phyloP scores from a whole-genome alignment of 176 grass and related monocot species.

The Hyparrhenia diplandra region DNA sequence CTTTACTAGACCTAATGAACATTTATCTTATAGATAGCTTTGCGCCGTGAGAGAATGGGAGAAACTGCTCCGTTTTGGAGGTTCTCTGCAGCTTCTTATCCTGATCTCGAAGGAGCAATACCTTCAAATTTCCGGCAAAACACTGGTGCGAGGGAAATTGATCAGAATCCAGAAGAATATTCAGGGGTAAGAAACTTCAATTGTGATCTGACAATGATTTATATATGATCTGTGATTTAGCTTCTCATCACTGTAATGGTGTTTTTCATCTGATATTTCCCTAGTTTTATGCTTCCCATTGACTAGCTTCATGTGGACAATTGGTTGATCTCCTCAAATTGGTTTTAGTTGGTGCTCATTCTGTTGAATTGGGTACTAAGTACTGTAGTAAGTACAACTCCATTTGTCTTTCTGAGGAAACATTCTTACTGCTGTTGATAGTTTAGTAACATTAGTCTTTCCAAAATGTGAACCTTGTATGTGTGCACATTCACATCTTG shows the following conservation, averaged over 20 bases:
- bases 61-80: constrained; percentile 6
- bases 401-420: neutral
- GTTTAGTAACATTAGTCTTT: neutral
- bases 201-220: neutral
- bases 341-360: neutral
- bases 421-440: neutral
- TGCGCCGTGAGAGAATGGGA: constrained; percentile 14
- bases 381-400: neutral
- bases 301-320: too few relatives aligned
- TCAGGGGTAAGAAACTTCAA: constrained; percentile 14
- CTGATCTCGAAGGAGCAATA: constrained; percentile 6
- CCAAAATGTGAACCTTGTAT: neutral
- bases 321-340: too few relatives aligned
- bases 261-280: too few relatives aligned
- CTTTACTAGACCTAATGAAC: neutral
- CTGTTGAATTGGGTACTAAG: neutral
- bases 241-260: neutral
- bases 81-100: constrained; percentile 7
- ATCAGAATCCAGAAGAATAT: neutral
- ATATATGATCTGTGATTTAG: neutral
- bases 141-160: neutral
- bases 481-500: neutral
- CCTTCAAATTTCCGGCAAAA: neutral
- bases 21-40: neutral
- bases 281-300: too few relatives aligned